Conservation (phyloP, 495 filamentous ascomycete genomes). For the Trichoderma asperelloides region DNA sequence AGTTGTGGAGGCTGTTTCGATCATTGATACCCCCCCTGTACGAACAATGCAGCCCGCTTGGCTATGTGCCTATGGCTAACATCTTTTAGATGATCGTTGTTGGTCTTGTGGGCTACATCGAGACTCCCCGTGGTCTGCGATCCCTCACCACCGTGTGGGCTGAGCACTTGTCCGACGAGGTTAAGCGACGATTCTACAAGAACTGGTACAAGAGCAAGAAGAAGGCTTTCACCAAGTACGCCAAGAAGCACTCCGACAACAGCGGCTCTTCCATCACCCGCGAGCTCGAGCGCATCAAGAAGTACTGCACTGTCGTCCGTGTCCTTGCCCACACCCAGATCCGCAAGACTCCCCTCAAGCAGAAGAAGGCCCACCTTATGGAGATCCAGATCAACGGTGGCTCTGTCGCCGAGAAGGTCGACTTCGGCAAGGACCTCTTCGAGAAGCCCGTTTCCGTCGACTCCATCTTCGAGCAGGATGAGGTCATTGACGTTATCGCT, state of each 20-base stretch:
- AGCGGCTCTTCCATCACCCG: slow-evolving; percentile 80
- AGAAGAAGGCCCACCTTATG: slow-evolving; percentile 99
- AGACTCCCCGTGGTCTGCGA: slow-evolving; percentile 98
- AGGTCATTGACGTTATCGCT: slow-evolving; percentile 99
- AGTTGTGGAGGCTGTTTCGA: slow-evolving; percentile 96
- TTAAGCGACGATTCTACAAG: slow-evolving; percentile 99
- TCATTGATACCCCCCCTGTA: slow-evolving; percentile 99
- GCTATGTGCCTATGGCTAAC: slow-evolving; percentile 52
- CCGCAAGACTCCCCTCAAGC: slow-evolving; percentile 97
- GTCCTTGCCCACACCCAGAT: slow-evolving; percentile 99
- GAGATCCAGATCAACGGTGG: slow-evolving; percentile 99
- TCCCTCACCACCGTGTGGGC: slow-evolving; percentile 99
- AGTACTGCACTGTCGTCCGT: slow-evolving; percentile 99
- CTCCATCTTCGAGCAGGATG: slow-evolving; percentile 97
- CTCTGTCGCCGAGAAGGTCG: slow-evolving; percentile 88
- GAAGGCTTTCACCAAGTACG: slow-evolving; percentile 99
- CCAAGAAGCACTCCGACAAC: slow-evolving; percentile 97
- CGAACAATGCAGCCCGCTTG: slow-evolving; percentile 60
- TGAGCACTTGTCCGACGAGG: slow-evolving; percentile 95
- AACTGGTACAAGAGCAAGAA: slow-evolving; percentile 99
- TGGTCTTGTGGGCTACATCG: slow-evolving; percentile 99
- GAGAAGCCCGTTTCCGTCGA: slow-evolving; percentile 94
- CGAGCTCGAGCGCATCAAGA: slow-evolving; percentile 99
- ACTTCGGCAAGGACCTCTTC: slow-evolving; percentile 87
- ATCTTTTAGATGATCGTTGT: slow-evolving; percentile 89